Base-by-base conservation (phyloP, 257 asterid species). In the Jacaranda mimosifolia region DNA sequence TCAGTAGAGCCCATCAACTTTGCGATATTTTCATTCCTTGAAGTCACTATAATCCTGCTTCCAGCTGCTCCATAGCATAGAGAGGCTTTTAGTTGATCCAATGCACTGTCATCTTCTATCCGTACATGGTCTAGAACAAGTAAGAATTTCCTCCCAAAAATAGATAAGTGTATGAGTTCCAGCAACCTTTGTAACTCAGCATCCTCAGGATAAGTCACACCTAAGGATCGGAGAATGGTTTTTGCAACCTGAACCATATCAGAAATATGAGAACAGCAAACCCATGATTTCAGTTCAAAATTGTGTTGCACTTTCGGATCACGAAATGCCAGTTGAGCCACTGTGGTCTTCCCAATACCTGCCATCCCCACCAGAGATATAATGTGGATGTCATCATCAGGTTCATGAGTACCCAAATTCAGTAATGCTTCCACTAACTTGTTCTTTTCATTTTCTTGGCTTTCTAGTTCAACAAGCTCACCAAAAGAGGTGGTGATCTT, bases 311-410 rank as follows among this genome's bases (percentile, higher is more conserved):
- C 46, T 35, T 10, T 36, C 35, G 68, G 68, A 62, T 62, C 68
- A 35, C 14, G 19, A 15, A 62, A 62, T 35, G 40, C 43, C 8
- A 62, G 68, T 62, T 62, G 68, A 62, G 68, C 68, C 18, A 62
- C 9, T 10, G 68, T 62, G 13, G 74, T 69, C 9, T 69, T 69
- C 62, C 74, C 74, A 52, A 69, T 11, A 49, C 74, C 63, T 51
- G 38, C 62, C 26, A 26, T 26, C 59, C 74, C 74, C 46, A 69
- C 60, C 12, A 69, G 38, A 11, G 74, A 21, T 7, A 48, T 5
- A 13, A 69, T 19, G 3, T 11, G 21, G 45, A 69, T 13, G 32
- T 26, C 2, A 26, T 69, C 6, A 4, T 26, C 48, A 4, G 55
- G 9, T 46, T 19, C 12, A 18, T 32, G n/a, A n/a, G 1, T 7